Percentiles rank a stretch among this genome's conserved stretches.
phyloP scores from a whole-genome alignment of 164 flowering plant species.

The Brasenia schreberi region DNA sequence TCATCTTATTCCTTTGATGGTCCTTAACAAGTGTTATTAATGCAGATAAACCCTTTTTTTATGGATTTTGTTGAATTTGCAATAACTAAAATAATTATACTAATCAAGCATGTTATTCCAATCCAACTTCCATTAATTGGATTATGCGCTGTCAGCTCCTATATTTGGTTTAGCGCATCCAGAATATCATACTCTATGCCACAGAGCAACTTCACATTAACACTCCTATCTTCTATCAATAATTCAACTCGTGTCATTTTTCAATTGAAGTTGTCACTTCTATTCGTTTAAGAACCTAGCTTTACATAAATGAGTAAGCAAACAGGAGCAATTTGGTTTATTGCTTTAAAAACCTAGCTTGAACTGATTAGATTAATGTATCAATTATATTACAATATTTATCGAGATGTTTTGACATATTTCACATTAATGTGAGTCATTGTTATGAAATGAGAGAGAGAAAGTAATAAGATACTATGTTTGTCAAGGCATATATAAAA shows the following conservation, averaged over 20 bases:
- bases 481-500: too few relatives aligned
- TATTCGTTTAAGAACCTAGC: too few relatives aligned
- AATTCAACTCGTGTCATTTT: constrained; percentile 70
- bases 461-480: too few relatives aligned
- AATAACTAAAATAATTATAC: constrained; percentile 21
- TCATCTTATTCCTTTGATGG: constrained; percentile 53
- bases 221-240: constrained; percentile 40
- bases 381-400: too few relatives aligned
- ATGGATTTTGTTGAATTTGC: constrained; percentile 28
- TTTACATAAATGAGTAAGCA: too few relatives aligned
- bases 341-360: too few relatives aligned
- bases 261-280: constrained; percentile 23
- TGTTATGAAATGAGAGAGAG: too few relatives aligned
- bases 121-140: constrained; percentile 65
- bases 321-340: too few relatives aligned
- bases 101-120: too few relatives aligned
- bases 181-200: constrained; percentile 15
- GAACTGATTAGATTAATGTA: too few relatives aligned
- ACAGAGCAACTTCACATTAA: constrained; percentile 26
- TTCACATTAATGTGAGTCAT: too few relatives aligned
- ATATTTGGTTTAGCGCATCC: constrained; percentile 41
- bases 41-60: constrained; percentile 23
- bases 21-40: constrained; percentile 18
- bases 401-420: too few relatives aligned
- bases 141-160: constrained; percentile 40